A percentile compares a stretch with the other conserved stretches of the same genome.
These are phyloP conservation scores for Pelargonium fulgidum DNA, from an alignment of 441 rosid genomes.

Conservation along the genomic window DNA sequence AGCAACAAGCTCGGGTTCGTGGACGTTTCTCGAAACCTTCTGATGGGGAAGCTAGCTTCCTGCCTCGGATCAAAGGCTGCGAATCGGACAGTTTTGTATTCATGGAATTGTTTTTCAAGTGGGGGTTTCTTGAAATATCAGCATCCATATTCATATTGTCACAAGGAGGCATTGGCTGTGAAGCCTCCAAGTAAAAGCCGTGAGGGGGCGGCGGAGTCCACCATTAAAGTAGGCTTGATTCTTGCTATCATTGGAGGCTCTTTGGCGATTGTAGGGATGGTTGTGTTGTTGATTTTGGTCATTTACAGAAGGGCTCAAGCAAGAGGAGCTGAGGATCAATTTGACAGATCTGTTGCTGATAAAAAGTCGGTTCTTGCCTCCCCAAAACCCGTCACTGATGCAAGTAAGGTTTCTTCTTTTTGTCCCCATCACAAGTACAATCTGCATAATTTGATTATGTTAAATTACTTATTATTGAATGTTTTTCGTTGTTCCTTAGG, in stretches of 20 bases:
- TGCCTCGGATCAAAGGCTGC: conserved; percentile 39
- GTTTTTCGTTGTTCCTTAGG: conserved; percentile 27
- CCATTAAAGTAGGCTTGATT: conserved; percentile 40
- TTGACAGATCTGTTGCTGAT: conserved; percentile 35
- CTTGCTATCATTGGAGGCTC: conserved; percentile 56
- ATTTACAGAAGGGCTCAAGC: conserved; percentile 38
- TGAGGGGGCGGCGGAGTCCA: conserved; percentile 26
- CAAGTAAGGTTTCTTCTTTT: conserved; percentile 44
- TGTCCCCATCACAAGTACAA: no score
- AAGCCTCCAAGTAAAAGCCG: conserved; percentile 33
- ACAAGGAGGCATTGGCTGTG: conserved; percentile 68
- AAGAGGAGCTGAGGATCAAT: conserved; percentile 28
- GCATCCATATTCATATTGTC: conserved; percentile 67
- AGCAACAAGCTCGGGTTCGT: conserved; percentile 37
- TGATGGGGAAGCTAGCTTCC: conserved; percentile 60
- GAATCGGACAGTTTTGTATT: conserved; percentile 47
- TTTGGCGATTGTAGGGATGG: conserved; percentile 32
- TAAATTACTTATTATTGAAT: no score
- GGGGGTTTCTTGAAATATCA: conserved; percentile 40
- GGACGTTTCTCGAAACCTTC: conserved; percentile 63
- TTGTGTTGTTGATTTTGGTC: conserved; percentile 38
- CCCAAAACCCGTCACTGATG: conserved; percentile 42
- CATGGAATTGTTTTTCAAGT: conserved; percentile 72
- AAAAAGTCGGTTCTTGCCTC: conserved; percentile 49
- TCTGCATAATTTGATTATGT: conserved; percentile 2